These are phyloP conservation scores for Murraya koenigii DNA, from an alignment of 345 rosid species.

Conservation along the genomic window DNA sequence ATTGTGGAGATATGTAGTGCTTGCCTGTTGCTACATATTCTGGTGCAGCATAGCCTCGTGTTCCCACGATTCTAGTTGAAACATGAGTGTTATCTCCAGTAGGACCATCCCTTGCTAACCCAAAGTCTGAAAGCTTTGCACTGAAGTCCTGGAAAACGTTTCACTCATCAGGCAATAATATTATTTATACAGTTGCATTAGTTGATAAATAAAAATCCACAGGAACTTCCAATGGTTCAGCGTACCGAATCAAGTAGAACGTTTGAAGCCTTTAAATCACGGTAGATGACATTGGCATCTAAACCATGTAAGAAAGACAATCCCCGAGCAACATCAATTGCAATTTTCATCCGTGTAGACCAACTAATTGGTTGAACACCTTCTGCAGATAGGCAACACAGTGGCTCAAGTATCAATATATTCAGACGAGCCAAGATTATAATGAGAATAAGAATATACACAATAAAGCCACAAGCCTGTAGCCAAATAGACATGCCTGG, in stretches of 20 bases:
- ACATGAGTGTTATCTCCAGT: conserved; percentile 88
- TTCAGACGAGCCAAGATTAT: background rate
- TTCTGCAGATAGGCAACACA: conserved; percentile 30
- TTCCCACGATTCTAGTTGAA: conserved; percentile 82
- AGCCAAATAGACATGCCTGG: background rate
- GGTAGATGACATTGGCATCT: conserved; percentile 59
- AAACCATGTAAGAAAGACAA: conserved; percentile 61
- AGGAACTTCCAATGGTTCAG: conserved; percentile 8
- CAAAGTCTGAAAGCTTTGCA: conserved; percentile 92
- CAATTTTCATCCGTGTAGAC: conserved; percentile 52
- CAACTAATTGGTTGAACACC: conserved; percentile 57
- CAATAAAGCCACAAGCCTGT: background rate
- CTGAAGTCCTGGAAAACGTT: conserved; percentile 51
- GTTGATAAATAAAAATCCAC: background rate
- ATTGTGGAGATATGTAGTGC: conserved; percentile 3
- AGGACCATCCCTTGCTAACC: conserved; percentile 93
- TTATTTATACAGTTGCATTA: background rate
- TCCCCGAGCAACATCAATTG: conserved; percentile 51
- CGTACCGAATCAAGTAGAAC: conserved; percentile 66
- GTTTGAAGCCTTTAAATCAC: conserved; percentile 71
- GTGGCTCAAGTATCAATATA: background rate
- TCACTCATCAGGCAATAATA: conserved; percentile 7
- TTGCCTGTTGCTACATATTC: conserved; percentile 87
- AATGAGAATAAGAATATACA: background rate
- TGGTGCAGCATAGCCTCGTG: conserved; percentile 92